A percentile compares a stretch with the other conserved stretches of the same genome.
phyloP scores from a whole-genome alignment of 805 yeast species.

The Clavispora fructus region DNA sequence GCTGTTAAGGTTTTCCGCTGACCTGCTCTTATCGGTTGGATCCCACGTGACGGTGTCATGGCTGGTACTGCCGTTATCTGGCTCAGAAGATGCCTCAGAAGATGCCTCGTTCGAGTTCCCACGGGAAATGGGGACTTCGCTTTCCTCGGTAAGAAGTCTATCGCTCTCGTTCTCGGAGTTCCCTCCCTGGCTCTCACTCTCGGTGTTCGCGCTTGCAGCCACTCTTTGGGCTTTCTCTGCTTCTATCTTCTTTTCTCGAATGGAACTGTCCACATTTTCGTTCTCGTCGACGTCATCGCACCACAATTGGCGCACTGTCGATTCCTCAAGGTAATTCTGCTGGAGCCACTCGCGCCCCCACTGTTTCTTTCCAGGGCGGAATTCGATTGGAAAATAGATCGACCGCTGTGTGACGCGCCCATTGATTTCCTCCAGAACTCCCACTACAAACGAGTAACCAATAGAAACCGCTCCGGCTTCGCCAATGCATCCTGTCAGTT shows the following conservation, averaged over 20 bases:
- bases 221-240: neutral
- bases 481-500: slow-evolving; percentile 35
- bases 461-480: slow-evolving; percentile 37
- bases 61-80: neutral
- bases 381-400: slow-evolving; percentile 33
- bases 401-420: slow-evolving; percentile 15
- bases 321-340: slow-evolving; percentile 22
- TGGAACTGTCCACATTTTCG: neutral
- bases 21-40: neutral
- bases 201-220: neutral
- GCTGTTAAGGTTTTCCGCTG: too few relatives aligned
- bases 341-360: slow-evolving; percentile 23
- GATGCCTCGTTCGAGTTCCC: too few relatives aligned
- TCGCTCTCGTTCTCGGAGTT: neutral
- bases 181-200: neutral
- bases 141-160: neutral
- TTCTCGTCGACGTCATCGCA: neutral
- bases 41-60: neutral
- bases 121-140: too few relatives aligned
- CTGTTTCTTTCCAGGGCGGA: slow-evolving; percentile 21
- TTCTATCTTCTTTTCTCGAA: neutral
- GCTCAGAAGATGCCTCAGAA: too few relatives aligned
- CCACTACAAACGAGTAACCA: slow-evolving; percentile 32
- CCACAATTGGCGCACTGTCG: slow-evolving; percentile 28
- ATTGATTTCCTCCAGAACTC: slow-evolving; percentile 19